Base-by-base conservation (phyloP, 805 yeast species). In the Helenozyma rhizophorensis region DNA sequence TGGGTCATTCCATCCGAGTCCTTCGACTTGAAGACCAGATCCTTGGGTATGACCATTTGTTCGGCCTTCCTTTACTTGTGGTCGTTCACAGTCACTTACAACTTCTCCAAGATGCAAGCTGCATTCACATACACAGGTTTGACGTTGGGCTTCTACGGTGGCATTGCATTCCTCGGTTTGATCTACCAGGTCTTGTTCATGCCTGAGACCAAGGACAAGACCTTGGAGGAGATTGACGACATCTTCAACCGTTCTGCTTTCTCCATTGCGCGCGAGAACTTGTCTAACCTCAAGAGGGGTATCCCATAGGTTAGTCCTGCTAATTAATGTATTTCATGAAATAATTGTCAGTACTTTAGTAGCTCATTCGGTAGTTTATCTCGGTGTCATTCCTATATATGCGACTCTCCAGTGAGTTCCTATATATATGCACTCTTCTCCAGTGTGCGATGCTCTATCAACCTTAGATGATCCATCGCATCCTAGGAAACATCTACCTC, bases 401-500 rank as follows among this genome's bases (percentile, higher is more conserved):
- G n/a, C n/a, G n/a, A n/a, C n/a, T n/a, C n/a, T n/a, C n/a, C n/a
- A n/a, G n/a, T n/a, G n/a, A n/a, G n/a, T n/a, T n/a, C n/a, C n/a
- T n/a, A n/a, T n/a, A n/a, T n/a, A n/a, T n/a, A n/a, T n/a, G n/a
- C n/a, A n/a, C n/a, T n/a, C n/a, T n/a, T n/a, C n/a, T n/a, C n/a
- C n/a, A n/a, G n/a, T n/a, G n/a, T n/a, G n/a, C n/a, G n/a, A n/a
- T n/a, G n/a, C n/a, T n/a, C n/a, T n/a, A n/a, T n/a, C n/a, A n/a
- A n/a, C 19, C 19, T 6, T 8, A 17, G 7, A 34, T 35, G 36
- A 22, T 34, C 12, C 68, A 74, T 34, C 67, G 94, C 48, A 71
- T 88, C n/a, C 57, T 85, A n/a, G 95, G 94, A 16, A 80, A 80
- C 7, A 70, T 90, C 2, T 84, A 78, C 58, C 57, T 90, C 11